Percentiles rank a stretch among this genome's conserved stretches.
phyloP scores from a whole-genome alignment of 2,329 filamentous ascomycete genomes.

The Cadophora sp. region DNA sequence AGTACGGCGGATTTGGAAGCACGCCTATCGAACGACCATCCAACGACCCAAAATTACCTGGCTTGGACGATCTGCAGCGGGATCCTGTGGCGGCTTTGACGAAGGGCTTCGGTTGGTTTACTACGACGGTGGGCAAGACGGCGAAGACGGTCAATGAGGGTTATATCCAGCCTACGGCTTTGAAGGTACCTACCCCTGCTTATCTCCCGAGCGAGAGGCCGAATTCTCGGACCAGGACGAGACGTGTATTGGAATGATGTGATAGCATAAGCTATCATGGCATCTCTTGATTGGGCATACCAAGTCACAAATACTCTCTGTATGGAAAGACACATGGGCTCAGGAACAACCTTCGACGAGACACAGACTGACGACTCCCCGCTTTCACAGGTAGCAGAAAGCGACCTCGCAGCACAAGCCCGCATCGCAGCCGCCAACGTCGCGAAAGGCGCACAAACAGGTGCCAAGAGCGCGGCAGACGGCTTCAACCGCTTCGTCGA shows the following conservation, averaged over 20 bases:
- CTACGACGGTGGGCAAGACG: slow-evolving; percentile 84
- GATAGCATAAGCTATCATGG: too few species aligned
- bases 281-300: too few species aligned
- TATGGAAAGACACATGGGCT: background rate
- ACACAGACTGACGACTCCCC: slow-evolving; percentile 35
- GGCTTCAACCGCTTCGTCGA: slow-evolving; percentile 89
- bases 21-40: slow-evolving; percentile 58
- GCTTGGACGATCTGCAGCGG: slow-evolving; percentile 86
- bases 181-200: slow-evolving; percentile 65
- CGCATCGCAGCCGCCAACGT: slow-evolving; percentile 68
- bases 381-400: slow-evolving; percentile 71
- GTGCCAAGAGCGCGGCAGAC: slow-evolving; percentile 77
- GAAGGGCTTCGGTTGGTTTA: slow-evolving; percentile 95
- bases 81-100: slow-evolving; percentile 88
- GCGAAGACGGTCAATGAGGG: slow-evolving; percentile 90
- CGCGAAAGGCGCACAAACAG: slow-evolving; percentile 70
- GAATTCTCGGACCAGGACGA: background rate
- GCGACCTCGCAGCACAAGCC: slow-evolving; percentile 75
- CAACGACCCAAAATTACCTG: slow-evolving; percentile 60
- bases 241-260: slow-evolving; percentile 10
- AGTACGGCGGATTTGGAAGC: slow-evolving; percentile 90
- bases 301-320: too few species aligned
- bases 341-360: background rate
- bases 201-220: slow-evolving; percentile 12
- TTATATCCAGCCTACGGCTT: slow-evolving; percentile 91